Base-by-base conservation (phyloP, 2,329 filamentous ascomycete genomes). In the Colletotrichum sp. region DNA sequence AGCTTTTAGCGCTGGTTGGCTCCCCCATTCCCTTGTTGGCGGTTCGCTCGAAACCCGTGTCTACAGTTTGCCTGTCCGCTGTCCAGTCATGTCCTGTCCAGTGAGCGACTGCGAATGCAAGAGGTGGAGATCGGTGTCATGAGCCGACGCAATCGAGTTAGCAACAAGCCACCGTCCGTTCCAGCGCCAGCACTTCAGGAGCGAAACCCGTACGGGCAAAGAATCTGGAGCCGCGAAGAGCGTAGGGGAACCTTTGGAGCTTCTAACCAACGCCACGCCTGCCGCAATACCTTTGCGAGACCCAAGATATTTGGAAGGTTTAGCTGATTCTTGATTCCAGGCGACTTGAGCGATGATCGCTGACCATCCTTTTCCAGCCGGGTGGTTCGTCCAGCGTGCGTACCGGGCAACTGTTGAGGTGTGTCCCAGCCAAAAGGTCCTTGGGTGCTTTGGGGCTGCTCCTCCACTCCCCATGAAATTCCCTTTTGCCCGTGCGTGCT, bases 301-400 rank as follows among this genome's bases (percentile, higher is more conserved):
- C 55, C 36, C 32, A 32, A 16, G 39, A 57, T 39, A 49, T 15
- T 18, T 34, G 65, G 39, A 67, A 44, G 39, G 55, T 76, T 76
- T 63, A 26, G 70, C 69, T 64, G 69, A 49, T 67, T 72, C 44
- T 18, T 28, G 16, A 32, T 28, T 60, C 57, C 28, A 70, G 55
- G n/a, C 26, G n/a, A 57, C 30, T 55, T 60, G 62, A 44, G 57
- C 65, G 69, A 63, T 76, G 30, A 68, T 64, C 69, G 34, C 73
- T 68, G 44, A 44, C 44, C 63, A 64, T 72, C 30, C 16, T 62
- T 64, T 68, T 72, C 73, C 73, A 63, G 69, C 57, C n/a, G 59
- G 32, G 63, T 59, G 73, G 73, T 73, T 72, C 69, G 49, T 18
- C 49, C 36, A 63, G 68, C 68, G 72, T 71, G 62, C 68, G 52